Conservation (phyloP, 1,284 basidiomycete species). For the Tylopilus microsporus region DNA sequence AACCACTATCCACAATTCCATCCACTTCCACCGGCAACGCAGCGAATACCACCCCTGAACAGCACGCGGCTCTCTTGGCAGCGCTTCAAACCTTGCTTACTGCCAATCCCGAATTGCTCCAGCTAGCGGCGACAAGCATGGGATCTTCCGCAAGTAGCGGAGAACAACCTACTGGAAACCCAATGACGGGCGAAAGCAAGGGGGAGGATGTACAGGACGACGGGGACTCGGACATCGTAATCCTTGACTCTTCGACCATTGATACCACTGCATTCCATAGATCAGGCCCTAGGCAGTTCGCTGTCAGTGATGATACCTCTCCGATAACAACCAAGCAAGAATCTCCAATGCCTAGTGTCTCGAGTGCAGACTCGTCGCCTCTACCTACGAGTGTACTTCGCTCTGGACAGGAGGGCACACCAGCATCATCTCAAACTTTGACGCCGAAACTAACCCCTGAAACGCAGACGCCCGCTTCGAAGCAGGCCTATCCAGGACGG, state of each 20-base stretch:
- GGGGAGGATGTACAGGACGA: slow-evolving; percentile 11
- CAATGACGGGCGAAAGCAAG: not conserved
- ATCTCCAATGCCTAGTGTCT: not conserved
- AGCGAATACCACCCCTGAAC: slow-evolving; percentile 4
- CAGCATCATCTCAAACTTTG: slow-evolving; percentile 10
- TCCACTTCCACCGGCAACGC: slow-evolving; percentile 1
- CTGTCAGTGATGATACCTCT: not conserved
- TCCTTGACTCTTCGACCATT: slow-evolving; percentile 29
- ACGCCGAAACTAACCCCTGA: not conserved
- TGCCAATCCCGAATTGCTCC: slow-evolving; percentile 21
- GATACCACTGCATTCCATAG: slow-evolving; percentile 26
- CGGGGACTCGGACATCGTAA: slow-evolving; percentile 26
- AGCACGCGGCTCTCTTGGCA: slow-evolving; percentile 21
- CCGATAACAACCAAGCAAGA: slow-evolving; percentile 1
- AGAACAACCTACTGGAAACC: not conserved
- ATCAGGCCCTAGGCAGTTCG: slow-evolving; percentile 1
- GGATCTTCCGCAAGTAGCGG: not conserved
- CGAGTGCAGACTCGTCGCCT: slow-evolving; percentile 12
- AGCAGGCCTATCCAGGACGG: not conserved
- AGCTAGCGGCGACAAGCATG: slow-evolving; percentile 6
- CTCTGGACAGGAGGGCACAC: slow-evolving; percentile 10
- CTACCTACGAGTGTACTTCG: slow-evolving; percentile 18
- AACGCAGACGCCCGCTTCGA: slow-evolving; percentile 5
- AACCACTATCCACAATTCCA: slow-evolving; percentile 17
- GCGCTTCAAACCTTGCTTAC: slow-evolving; percentile 21